phyloP scores from a whole-genome alignment of 768 basidiomycete genomes.

The Pleurotus platypus region DNA sequence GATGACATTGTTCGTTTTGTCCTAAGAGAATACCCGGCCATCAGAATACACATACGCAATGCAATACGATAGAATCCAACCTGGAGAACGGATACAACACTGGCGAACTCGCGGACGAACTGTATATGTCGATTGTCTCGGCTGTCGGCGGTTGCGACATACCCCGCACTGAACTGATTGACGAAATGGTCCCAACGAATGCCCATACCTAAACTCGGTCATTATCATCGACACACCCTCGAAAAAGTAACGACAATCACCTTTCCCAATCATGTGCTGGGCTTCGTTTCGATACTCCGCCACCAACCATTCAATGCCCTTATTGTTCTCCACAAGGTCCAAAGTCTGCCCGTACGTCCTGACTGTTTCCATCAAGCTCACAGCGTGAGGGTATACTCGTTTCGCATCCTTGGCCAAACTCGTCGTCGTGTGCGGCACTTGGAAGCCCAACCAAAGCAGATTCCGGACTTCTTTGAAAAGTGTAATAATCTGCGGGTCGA shows the following conservation, averaged over 20 bases:
- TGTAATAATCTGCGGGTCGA: constrained; percentile 97
- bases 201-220: constrained; percentile 66
- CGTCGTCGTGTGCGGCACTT: constrained; percentile 89
- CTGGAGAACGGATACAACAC: constrained; percentile 88
- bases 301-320: constrained; percentile 90
- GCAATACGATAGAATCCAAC: constrained; percentile 26
- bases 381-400: constrained; percentile 96
- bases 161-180: constrained; percentile 87
- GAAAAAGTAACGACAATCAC: constrained; percentile 35
- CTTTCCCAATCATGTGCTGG: constrained; percentile 89
- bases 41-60: background rate
- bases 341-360: constrained; percentile 95
- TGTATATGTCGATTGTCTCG: constrained; percentile 86
- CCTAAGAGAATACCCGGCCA: constrained; percentile 36
- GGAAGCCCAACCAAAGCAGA: constrained; percentile 92
- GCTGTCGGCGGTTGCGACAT: constrained; percentile 69
- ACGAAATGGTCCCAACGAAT: constrained; percentile 98
- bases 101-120: constrained; percentile 94
- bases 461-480: constrained; percentile 98
- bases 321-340: constrained; percentile 86
- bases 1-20: constrained; percentile 93
- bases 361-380: constrained; percentile 98
- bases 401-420: constrained; percentile 99
- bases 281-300: constrained; percentile 93
- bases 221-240: too few species aligned